Percentiles rank a stretch among this genome's conserved stretches.
Conservation (phyloP, 2,329 filamentous ascomycete genomes). For the Neurospora crassa region DNA sequence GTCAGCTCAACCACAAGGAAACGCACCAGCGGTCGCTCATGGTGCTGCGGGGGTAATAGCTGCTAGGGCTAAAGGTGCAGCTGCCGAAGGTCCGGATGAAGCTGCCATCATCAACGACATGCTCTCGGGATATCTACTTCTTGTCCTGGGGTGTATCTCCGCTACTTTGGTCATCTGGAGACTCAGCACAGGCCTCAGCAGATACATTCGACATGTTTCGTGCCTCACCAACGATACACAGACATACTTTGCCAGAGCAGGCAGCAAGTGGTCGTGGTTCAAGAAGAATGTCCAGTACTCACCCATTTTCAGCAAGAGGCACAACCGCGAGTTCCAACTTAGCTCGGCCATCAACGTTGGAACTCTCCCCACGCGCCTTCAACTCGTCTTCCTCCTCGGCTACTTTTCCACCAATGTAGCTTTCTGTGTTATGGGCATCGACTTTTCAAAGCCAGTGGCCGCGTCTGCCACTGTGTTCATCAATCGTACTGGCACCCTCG, state of each 20-base stretch:
- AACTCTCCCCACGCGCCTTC: conserved; percentile 70
- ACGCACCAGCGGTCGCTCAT: conserved; percentile 2
- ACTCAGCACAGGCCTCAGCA: conserved; percentile 47
- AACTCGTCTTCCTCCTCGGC: conserved; percentile 55
- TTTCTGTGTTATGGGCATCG: conserved; percentile 62
- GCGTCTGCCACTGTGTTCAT: conserved; percentile 42
- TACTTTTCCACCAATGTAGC: conserved; percentile 67
- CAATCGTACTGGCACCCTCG: conserved; percentile 60
- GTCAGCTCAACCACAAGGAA: not conserved
- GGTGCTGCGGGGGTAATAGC: conserved; percentile 4
- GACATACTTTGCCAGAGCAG: conserved; percentile 61
- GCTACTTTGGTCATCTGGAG: conserved; percentile 59
- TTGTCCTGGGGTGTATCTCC: conserved; percentile 55
- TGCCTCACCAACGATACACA: conserved; percentile 73
- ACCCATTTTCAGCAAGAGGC: conserved; percentile 63
- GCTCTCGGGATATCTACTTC: conserved; percentile 50
- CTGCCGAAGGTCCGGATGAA: conserved; percentile 15
- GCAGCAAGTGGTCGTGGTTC: conserved; percentile 44
- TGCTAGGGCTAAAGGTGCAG: conserved; percentile 3
- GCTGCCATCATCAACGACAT: conserved; percentile 33
- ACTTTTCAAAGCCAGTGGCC: conserved; percentile 39
- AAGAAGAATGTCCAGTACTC: conserved; percentile 61
- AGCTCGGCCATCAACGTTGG: conserved; percentile 52
- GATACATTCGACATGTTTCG: conserved; percentile 63
- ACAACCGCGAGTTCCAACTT: conserved; percentile 61